These are phyloP conservation scores for Saturnispora besseyi DNA, from an alignment of 805 yeast genomes.

Conservation along the genomic window DNA sequence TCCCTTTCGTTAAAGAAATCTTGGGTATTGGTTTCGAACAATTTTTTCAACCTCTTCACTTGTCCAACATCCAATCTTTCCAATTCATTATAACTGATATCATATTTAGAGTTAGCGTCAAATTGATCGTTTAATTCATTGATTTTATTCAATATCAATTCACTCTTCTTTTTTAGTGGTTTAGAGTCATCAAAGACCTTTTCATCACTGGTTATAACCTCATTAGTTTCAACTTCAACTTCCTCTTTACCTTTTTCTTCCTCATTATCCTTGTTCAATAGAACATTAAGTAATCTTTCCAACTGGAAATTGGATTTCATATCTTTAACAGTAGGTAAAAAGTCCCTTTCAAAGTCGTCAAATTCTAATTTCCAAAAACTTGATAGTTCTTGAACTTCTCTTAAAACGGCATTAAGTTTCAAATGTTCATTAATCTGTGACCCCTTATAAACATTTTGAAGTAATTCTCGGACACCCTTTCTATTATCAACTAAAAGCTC, in stretches of 20 bases:
- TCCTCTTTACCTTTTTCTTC: conserved; percentile 11
- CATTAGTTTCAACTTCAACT: conserved; percentile 13
- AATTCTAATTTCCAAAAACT: conserved; percentile 85
- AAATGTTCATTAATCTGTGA: conserved; percentile 59
- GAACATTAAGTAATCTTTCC: conserved; percentile 56
- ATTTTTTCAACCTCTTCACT: conserved; percentile 58
- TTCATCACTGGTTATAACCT: conserved; percentile 3
- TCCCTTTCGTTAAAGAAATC: conserved; percentile 89
- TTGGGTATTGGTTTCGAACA: conserved; percentile 50
- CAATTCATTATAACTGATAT: conserved; percentile 12
- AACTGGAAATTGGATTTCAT: conserved; percentile 86
- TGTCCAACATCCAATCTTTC: conserved; percentile 26
- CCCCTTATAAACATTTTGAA: conserved; percentile 43
- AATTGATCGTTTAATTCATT: conserved; percentile 13
- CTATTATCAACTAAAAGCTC: conserved; percentile 44
- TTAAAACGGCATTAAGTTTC: conserved; percentile 56
- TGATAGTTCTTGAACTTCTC: conserved; percentile 71
- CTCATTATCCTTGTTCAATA: conserved; percentile 13
- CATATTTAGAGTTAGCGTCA: conserved; percentile 15
- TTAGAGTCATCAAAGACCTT: conserved; percentile 11
- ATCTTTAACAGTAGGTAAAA: conserved; percentile 87
- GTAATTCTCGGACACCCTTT: conserved; percentile 32
- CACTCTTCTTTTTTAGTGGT: conserved; percentile 19
- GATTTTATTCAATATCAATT: conserved; percentile 11
- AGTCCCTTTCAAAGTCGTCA: conserved; percentile 65